Evolutionary conservation across 2,329 filamentous ascomycete genomes (phyloP), one percentile per base, ranked within the genome.

Genomic region (Pezicula neosporulosa): DNA sequence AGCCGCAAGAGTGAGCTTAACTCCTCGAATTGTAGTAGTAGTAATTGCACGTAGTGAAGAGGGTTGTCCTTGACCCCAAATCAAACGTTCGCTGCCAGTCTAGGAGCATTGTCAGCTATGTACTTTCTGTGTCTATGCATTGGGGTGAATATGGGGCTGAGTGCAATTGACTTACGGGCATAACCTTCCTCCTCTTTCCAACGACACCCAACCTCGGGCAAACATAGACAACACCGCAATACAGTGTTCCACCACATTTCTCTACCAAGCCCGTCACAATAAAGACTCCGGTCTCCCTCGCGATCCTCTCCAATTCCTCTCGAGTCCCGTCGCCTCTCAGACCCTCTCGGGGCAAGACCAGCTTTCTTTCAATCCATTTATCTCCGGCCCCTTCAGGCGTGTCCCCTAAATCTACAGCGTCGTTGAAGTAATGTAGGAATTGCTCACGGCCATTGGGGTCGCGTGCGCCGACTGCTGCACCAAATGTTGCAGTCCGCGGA

Each of bases 121-220:
- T 47, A 49, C 36, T 3, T n/a, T 16, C 5, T 21, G 5, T 21
- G 3, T n/a, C n/a, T n/a, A n/a, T 21, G 21, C 21, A 21, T 21
- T 21, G 21, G 21, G 21, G n/a, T n/a, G 3, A 21, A 21, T 21
- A 21, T 3, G 21, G 3, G 3, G 21, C 21, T 21, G 21, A 21
- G 3, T 9, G 9, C 10, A 6, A 15, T 16, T 12, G 9, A 30
- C 82, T 63, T 68, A 88, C 86, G 16, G 92, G 93, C 84, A 96
- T 93, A 19, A 97, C 89, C 70, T 97, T 97, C 63, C 92, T 78
- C 57, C 92, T 80, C 77, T 97, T 97, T 18, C 90, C 92, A 18
- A 96, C 66, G 7, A 87, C 66, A 5, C 92, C 92, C 44, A 78
- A 66, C 39, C 70, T 73, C 0, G 92, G 91, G 66, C 89, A 90